phyloP scores from a whole-genome alignment of 2,329 filamentous ascomycete species.

The Pestalotiopsis fici region DNA sequence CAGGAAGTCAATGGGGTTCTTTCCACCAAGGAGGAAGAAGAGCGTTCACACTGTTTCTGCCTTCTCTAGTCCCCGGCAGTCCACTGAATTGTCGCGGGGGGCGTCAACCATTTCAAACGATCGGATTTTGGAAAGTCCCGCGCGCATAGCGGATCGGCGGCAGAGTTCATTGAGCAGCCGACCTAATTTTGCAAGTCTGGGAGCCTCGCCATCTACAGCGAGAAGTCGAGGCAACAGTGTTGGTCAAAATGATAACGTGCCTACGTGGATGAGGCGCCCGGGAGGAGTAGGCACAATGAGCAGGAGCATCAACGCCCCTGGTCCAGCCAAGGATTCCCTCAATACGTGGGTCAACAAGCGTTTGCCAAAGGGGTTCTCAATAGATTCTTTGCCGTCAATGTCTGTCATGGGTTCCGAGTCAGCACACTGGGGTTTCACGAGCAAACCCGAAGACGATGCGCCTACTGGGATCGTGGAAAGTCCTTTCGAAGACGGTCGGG shows the following conservation, averaged over 20 bases:
- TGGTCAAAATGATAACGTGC: conserved; percentile 29
- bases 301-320: conserved; percentile 70
- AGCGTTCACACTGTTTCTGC: conserved; percentile 68
- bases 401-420: conserved; percentile 64
- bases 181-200: conserved; percentile 24
- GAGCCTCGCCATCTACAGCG: conserved; percentile 22
- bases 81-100: conserved; percentile 55
- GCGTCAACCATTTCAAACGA: conserved; percentile 8
- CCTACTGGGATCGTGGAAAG: conserved; percentile 48
- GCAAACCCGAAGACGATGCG: conserved; percentile 31
- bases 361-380: conserved; percentile 70
- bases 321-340: conserved; percentile 80
- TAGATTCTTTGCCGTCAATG: conserved; percentile 68
- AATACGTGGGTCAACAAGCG: conserved; percentile 85
- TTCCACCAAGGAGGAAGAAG: conserved; percentile 88
- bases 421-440: conserved; percentile 55
- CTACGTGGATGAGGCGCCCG: conserved; percentile 74
- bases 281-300: conserved; percentile 86
- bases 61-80: conserved; percentile 67
- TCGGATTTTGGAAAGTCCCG: conserved; percentile 26
- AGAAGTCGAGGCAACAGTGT: conserved; percentile 30
- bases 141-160: conserved; percentile 27
- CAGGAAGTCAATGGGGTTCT: conserved; percentile 81
- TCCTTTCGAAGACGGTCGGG: conserved; percentile 49
- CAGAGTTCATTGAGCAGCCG: conserved; percentile 27